Evolutionary conservation across 768 basidiomycete genomes (phyloP).

Genomic region (Lentinula boryana): DNA sequence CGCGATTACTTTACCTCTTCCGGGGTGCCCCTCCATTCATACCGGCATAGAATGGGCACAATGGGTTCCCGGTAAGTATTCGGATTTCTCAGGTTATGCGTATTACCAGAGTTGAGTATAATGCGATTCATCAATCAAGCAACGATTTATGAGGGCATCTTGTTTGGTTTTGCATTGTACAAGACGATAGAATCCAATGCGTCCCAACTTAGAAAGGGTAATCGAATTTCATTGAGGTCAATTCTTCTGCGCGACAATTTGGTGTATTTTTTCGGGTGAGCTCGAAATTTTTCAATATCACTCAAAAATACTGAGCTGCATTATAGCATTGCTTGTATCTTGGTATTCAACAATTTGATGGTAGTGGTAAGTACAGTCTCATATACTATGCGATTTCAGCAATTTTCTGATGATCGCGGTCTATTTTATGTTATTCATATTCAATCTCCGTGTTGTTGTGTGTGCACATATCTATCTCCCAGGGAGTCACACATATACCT

Average conservation of each 20-base stretch:
- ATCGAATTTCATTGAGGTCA: conserved; percentile 22
- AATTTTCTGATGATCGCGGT: no score
- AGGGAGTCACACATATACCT: conserved; percentile 38
- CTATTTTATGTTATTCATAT: no score
- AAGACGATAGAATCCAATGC: conserved; percentile 24
- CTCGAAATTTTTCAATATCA: background rate
- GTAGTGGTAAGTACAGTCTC: conserved; percentile 28
- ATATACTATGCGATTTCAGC: no score
- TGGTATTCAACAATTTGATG: conserved; percentile 43
- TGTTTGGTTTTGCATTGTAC: conserved; percentile 25
- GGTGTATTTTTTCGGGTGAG: conserved; percentile 37
- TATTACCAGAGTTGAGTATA: background rate
- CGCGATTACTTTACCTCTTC: conserved; percentile 29
- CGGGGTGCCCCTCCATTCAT: conserved; percentile 36
- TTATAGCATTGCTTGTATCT: conserved; percentile 28
- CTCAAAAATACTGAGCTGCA: background rate
- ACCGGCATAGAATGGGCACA: conserved; percentile 36
- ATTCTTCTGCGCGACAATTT: conserved; percentile 37
- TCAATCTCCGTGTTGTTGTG: no score
- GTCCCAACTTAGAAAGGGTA: conserved; percentile 16
- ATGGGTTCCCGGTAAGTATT: conserved; percentile 36
- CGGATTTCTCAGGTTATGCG: background rate
- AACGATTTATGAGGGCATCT: conserved; percentile 32
- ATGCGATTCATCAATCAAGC: conserved; percentile 16
- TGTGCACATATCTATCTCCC: background rate